Percentiles rank a stretch among this genome's conserved stretches.
phyloP scores from a whole-genome alignment of 2,329 filamentous ascomycete species.

The Penicillium paneum region DNA sequence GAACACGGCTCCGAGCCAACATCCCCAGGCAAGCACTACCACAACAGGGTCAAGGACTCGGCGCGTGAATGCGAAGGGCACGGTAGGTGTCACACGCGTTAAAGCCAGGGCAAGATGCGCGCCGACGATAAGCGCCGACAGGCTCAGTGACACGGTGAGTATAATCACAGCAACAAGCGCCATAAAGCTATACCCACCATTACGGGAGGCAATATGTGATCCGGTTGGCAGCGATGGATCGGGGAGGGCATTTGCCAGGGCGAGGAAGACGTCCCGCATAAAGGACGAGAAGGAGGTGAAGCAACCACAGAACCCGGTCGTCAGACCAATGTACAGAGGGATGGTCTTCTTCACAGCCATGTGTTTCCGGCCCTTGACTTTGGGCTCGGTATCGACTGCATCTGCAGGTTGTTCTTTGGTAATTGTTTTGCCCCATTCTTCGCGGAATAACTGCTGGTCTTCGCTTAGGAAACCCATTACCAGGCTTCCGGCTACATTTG shows the following conservation, averaged over 20 bases:
- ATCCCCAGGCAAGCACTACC: constrained; percentile 65
- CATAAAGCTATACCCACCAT: constrained; percentile 77
- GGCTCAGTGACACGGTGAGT: constrained; percentile 65
- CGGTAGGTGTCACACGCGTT: constrained; percentile 56
- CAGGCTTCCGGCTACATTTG: constrained; percentile 77
- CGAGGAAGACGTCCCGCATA: constrained; percentile 74
- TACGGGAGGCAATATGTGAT: constrained; percentile 47
- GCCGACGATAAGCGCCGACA: constrained; percentile 68
- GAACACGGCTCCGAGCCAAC: constrained; percentile 74
- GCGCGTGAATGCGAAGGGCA: constrained; percentile 58
- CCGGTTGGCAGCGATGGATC: constrained; percentile 47
- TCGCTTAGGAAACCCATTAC: constrained; percentile 83
- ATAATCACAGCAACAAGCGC: constrained; percentile 74
- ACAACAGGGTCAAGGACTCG: constrained; percentile 61
- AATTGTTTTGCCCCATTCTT: constrained; percentile 56
- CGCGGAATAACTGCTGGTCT: constrained; percentile 70
- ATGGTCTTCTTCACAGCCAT: constrained; percentile 74
- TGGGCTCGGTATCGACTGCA: constrained; percentile 6
- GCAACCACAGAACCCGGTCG: constrained; percentile 83
- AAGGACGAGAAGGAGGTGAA: constrained; percentile 89
- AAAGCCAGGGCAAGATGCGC: constrained; percentile 68
- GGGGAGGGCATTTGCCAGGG: constrained; percentile 70
- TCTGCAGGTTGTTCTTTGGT: constrained; percentile 29
- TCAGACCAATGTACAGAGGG: constrained; percentile 80
- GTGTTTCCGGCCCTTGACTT: constrained; percentile 50